Percentiles rank a stretch among this genome's conserved stretches.
Conservation (phyloP, 2,329 filamentous ascomycete species). For the Exutisphaerella laricina region DNA sequence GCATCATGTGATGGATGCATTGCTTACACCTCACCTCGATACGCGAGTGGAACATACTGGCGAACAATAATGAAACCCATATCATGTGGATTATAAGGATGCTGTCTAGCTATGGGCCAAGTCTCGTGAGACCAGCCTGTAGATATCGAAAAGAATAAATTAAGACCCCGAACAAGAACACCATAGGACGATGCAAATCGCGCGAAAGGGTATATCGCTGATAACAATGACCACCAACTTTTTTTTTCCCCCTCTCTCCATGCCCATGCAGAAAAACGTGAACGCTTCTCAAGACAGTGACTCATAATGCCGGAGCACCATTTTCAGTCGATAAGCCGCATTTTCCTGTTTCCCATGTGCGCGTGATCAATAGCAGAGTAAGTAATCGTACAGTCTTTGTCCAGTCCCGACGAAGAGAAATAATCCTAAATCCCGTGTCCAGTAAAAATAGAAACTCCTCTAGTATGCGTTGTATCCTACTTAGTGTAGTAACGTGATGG, state of each 20-base stretch:
- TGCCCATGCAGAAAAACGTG: slow-evolving; percentile 2
- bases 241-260: neutral
- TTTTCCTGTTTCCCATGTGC: neutral
- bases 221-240: slow-evolving; percentile 1
- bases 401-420: neutral
- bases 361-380: slow-evolving; percentile 1
- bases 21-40: too few species aligned
- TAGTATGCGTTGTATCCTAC: neutral
- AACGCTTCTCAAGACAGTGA: neutral
- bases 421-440: slow-evolving; percentile 1
- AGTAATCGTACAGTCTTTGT: slow-evolving; percentile 2
- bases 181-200: neutral
- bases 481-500: slow-evolving; percentile 1
- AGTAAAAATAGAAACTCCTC: neutral
- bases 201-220: slow-evolving; percentile 3
- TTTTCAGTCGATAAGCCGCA: neutral
- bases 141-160: too few species aligned
- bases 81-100: too few species aligned
- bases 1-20: too few species aligned
- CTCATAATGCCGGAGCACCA: slow-evolving; percentile 1
- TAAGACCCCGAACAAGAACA: neutral
- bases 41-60: too few species aligned
- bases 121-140: too few species aligned
- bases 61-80: too few species aligned
- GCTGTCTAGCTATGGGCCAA: too few species aligned